Evolutionary conservation across 179 eudicot genomes (phyloP).

Genomic region (Corrigiola litoralis): DNA sequence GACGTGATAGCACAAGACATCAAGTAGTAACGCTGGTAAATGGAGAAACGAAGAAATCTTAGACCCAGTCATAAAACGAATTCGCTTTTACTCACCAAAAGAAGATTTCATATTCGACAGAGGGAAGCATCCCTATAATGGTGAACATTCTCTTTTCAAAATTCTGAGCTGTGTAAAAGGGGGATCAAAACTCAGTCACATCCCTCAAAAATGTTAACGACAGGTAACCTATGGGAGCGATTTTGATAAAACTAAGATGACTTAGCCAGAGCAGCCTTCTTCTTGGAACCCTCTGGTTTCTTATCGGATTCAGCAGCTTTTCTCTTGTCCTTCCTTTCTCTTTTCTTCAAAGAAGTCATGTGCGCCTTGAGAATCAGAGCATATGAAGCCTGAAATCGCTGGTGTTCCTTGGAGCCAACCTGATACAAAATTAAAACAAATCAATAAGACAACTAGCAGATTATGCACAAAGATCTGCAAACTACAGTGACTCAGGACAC

Average conservation of each 20-base stretch:
- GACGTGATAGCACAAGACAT: no score
- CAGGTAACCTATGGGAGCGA: neutral
- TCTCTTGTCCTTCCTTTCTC: slow-evolving; percentile 82
- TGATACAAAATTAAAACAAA: slow-evolving; percentile 19
- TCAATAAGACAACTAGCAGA: no score
- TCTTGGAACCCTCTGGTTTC: slow-evolving; percentile 30
- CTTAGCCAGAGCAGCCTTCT: slow-evolving; percentile 29
- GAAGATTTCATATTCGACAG: neutral
- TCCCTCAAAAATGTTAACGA: neutral
- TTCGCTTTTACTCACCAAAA: neutral
- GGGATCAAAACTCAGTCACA: slow-evolving; percentile 1
- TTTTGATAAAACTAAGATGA: slow-evolving; percentile 5
- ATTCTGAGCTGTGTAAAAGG: slow-evolving; percentile 2
- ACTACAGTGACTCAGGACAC: no score
- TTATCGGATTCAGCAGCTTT: slow-evolving; percentile 52
- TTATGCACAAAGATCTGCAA: no score
- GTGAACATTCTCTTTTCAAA: slow-evolving; percentile 7
- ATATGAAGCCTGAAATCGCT: slow-evolving; percentile 87
- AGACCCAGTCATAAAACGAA: slow-evolving; percentile 1
- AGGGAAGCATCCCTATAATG: neutral
- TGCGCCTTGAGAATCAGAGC: slow-evolving; percentile 84
- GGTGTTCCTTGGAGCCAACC: slow-evolving; percentile 90
- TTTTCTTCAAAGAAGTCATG: slow-evolving; percentile 88
- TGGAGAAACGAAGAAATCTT: no score
- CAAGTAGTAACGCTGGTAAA: no score